Conservation (phyloP, 495 filamentous ascomycete genomes). For the Friedmanniomyces simplex region DNA sequence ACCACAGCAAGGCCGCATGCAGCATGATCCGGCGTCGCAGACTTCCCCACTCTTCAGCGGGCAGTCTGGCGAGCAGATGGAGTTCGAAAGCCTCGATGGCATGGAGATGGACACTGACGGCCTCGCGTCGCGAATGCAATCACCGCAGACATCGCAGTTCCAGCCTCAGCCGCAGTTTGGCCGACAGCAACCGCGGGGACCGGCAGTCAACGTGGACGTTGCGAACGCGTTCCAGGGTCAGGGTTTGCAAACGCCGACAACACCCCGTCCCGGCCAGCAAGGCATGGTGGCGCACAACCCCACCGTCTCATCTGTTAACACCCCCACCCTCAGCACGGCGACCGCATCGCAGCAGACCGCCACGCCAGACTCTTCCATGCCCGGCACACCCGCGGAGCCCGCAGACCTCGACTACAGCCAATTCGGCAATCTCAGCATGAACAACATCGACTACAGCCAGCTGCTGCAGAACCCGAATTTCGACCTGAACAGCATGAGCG, state of each 20-base stretch:
- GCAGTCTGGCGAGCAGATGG: conserved; percentile 42
- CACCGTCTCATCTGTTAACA: conserved; percentile 96
- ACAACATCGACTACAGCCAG: conserved; percentile 14
- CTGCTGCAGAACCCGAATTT: conserved; percentile 16
- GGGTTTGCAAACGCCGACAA: conserved; percentile 76
- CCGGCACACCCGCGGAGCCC: conserved; percentile 59
- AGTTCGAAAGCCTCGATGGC: conserved; percentile 77
- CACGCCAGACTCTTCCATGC: conserved; percentile 65
- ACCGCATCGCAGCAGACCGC: conserved; percentile 50
- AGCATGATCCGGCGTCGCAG: background rate
- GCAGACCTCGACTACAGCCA: conserved; percentile 30
- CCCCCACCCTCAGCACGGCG: conserved; percentile 58
- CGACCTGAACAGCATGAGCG: conserved; percentile 21
- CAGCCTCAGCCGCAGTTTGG: conserved; percentile 54
- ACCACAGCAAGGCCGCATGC: conserved; percentile 20
- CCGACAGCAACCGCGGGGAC: conserved; percentile 49
- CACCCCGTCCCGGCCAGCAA: conserved; percentile 61
- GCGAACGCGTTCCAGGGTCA: conserved; percentile 54
- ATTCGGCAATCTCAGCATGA: conserved; percentile 2
- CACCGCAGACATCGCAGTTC: conserved; percentile 46
- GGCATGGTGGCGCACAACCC: conserved; percentile 79
- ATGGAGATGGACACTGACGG: conserved; percentile 90
- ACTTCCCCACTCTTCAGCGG: conserved; percentile 21
- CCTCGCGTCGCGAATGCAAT: conserved; percentile 27
- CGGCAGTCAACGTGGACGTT: conserved; percentile 65